Evolutionary conservation across 768 basidiomycete species (phyloP).

Genomic region (Pulveroboletus sp.): DNA sequence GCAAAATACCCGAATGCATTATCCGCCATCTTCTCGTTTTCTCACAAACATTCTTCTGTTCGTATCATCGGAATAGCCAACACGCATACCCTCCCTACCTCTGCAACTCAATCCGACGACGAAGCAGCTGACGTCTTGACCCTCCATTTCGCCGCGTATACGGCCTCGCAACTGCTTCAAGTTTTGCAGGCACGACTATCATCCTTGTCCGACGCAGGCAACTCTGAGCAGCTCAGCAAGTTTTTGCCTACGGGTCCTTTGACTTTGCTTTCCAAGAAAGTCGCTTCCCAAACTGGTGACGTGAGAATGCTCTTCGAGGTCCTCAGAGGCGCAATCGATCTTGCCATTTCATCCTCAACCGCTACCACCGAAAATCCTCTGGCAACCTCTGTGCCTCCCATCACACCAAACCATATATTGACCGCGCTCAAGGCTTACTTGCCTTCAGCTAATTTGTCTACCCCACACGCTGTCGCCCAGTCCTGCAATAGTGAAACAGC

Average conservation of each 20-base stretch:
- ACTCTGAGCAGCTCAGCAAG: slow-evolving; percentile 37
- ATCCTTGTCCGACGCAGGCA: slow-evolving; percentile 41
- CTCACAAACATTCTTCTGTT: slow-evolving; percentile 50
- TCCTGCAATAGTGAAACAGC: slow-evolving; percentile 56
- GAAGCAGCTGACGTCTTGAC: slow-evolving; percentile 49
- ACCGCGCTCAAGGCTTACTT: slow-evolving; percentile 73
- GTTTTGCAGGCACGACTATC: slow-evolving; percentile 67
- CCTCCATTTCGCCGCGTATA: slow-evolving; percentile 81
- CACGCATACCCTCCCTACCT: slow-evolving; percentile 77
- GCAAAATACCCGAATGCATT: slow-evolving; percentile 58
- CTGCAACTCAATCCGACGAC: slow-evolving; percentile 37
- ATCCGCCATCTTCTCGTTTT: slow-evolving; percentile 64
- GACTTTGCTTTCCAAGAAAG: slow-evolving; percentile 72
- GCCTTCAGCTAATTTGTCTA: slow-evolving; percentile 33
- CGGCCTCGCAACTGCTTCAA: slow-evolving; percentile 62
- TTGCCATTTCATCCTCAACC: slow-evolving; percentile 42
- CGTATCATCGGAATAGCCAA: slow-evolving; percentile 87
- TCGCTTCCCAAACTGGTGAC: slow-evolving; percentile 81
- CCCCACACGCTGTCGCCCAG: slow-evolving; percentile 19
- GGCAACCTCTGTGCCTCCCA: slow-evolving; percentile 36
- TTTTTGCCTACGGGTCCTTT: slow-evolving; percentile 66
- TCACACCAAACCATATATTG: slow-evolving; percentile 69
- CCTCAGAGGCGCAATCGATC: slow-evolving; percentile 74
- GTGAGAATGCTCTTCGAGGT: slow-evolving; percentile 80
- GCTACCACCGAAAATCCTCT: slow-evolving; percentile 23